Conservation (phyloP, 2,329 filamentous ascomycete species). For the Microdochium bolleyi region DNA sequence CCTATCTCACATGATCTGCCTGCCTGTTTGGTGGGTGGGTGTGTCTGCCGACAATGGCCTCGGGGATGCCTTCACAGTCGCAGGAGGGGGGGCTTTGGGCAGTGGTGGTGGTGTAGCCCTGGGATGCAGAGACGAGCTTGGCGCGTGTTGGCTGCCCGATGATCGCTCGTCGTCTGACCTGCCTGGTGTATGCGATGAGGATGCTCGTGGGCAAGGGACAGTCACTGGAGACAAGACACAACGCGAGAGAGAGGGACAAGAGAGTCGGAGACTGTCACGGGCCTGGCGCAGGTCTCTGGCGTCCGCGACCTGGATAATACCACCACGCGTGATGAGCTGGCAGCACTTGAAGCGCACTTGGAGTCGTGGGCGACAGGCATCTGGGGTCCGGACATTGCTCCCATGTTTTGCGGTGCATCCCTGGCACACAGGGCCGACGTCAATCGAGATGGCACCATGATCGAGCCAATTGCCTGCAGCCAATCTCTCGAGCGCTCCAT, state of each 20-base stretch:
- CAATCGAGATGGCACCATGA: background rate
- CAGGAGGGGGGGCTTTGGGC: no score
- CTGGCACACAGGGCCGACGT: background rate
- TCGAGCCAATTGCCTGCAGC: no score
- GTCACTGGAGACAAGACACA: no score
- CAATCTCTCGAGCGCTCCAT: no score
- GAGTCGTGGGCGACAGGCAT: background rate
- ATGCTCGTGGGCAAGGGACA: no score
- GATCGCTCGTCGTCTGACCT: background rate
- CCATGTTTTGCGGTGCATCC: background rate
- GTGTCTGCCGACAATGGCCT: no score
- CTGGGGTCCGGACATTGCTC: no score
- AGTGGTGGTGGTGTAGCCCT: background rate
- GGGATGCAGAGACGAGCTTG: background rate
- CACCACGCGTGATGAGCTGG: background rate
- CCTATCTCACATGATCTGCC: background rate
- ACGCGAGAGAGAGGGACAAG: no score
- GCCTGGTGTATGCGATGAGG: background rate
- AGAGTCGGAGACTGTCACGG: no score
- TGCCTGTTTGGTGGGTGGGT: background rate
- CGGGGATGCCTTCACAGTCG: no score
- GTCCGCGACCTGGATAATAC: no score
- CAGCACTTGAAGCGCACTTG: background rate
- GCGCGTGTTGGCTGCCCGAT: background rate
- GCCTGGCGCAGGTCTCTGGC: no score